Evolutionary conservation across 768 basidiomycete species (phyloP).

Genomic region (Trametopsis cervina): DNA sequence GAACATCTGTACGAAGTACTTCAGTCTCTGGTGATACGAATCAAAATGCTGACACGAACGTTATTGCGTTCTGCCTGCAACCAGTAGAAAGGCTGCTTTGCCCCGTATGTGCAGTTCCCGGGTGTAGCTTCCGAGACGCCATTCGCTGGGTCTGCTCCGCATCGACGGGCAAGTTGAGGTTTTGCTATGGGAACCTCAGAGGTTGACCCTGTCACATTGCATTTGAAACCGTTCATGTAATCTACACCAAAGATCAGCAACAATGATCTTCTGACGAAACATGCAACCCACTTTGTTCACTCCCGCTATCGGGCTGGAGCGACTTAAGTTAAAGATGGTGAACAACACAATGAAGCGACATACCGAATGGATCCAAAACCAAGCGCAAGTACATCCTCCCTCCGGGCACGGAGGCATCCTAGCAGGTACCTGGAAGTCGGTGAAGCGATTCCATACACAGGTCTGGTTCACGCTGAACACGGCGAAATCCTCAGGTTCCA

Average conservation of each 20-base stretch:
- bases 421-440: slow-evolving; percentile 52
- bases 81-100: slow-evolving; percentile 69
- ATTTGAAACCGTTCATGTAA: slow-evolving; percentile 74
- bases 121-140: slow-evolving; percentile 35
- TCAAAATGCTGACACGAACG: slow-evolving; percentile 28
- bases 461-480: slow-evolving; percentile 64
- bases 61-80: slow-evolving; percentile 56
- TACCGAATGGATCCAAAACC: slow-evolving; percentile 52
- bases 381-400: slow-evolving; percentile 59
- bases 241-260: slow-evolving; percentile 23
- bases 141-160: slow-evolving; percentile 50
- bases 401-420: slow-evolving; percentile 58
- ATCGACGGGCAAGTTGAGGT: slow-evolving; percentile 57
- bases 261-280: not conserved
- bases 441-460: slow-evolving; percentile 60
- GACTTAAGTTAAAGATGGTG: not conserved
- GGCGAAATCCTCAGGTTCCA: slow-evolving; percentile 57
- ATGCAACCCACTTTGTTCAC: slow-evolving; percentile 48
- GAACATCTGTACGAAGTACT: slow-evolving; percentile 1
- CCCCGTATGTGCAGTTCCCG: slow-evolving; percentile 67
- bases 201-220: slow-evolving; percentile 48
- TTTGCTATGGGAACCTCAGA: slow-evolving; percentile 45
- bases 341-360: not conserved
- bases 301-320: slow-evolving; percentile 38
- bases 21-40: not conserved